Conservation (phyloP, 2,329 filamentous ascomycete genomes). For the Nannizziopsis arthrosporioides region DNA sequence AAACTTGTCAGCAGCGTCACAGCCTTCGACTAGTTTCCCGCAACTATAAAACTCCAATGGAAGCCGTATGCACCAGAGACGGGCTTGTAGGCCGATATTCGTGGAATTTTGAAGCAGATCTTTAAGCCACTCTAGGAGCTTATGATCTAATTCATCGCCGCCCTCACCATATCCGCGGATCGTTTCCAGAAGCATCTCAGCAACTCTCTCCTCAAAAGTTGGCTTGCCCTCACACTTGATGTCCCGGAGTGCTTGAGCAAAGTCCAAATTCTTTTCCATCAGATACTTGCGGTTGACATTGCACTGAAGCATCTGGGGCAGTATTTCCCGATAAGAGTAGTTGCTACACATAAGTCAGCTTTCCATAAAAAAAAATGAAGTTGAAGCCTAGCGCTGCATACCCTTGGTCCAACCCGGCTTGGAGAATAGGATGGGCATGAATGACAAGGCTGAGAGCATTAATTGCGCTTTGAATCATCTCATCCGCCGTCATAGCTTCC, state of each 20-base stretch:
- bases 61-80: conserved; percentile 7
- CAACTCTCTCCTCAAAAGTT: background rate
- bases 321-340: background rate
- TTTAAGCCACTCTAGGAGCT: conserved; percentile 4
- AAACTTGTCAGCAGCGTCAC: conserved; percentile 6
- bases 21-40: conserved; percentile 4
- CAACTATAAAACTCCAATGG: conserved; percentile 6
- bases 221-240: background rate
- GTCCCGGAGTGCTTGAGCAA: background rate
- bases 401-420: conserved; percentile 4
- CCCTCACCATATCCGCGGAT: conserved; percentile 8
- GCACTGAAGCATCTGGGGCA: conserved; percentile 3
- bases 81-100: background rate
- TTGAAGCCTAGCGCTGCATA: background rate
- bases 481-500: background rate
- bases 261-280: background rate
- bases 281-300: conserved; percentile 3
- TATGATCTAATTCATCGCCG: background rate
- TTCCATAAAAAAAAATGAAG: background rate
- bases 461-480: conserved; percentile 2
- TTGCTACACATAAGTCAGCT: background rate
- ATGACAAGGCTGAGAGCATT: conserved; percentile 6
- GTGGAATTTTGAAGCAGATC: background rate
- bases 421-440: conserved; percentile 3
- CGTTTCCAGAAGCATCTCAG: conserved; percentile 7